These are phyloP conservation scores for Lodderomyces theae DNA, from an alignment of 1,139 yeast genomes.

Conservation along the genomic window DNA sequence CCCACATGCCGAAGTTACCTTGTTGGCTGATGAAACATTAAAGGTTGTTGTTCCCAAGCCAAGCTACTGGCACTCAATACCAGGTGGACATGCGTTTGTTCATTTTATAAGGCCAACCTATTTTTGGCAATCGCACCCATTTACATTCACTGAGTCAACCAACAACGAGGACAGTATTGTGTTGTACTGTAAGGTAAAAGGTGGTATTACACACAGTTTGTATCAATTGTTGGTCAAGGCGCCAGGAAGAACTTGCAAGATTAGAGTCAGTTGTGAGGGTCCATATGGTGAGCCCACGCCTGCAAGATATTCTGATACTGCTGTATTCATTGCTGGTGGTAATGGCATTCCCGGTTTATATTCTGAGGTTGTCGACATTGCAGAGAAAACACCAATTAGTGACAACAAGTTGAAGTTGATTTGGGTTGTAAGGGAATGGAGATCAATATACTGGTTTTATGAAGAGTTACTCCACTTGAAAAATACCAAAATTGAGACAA, in stretches of 20 bases:
- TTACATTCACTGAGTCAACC: slow-evolving; percentile 25
- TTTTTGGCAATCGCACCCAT: slow-evolving; percentile 48
- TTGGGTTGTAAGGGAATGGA: slow-evolving; percentile 30
- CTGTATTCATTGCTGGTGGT: slow-evolving; percentile 45
- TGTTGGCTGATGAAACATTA: slow-evolving; percentile 40
- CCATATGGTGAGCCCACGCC: slow-evolving; percentile 38
- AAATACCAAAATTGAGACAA: slow-evolving; percentile 25
- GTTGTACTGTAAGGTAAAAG: slow-evolving; percentile 35
- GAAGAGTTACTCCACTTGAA: slow-evolving; percentile 29
- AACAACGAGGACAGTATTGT: slow-evolving; percentile 18
- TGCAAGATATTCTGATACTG: slow-evolving; percentile 28
- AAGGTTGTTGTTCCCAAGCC: slow-evolving; percentile 43
- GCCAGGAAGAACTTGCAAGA: slow-evolving; percentile 26
- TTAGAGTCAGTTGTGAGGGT: slow-evolving; percentile 41
- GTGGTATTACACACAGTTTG: slow-evolving; percentile 36
- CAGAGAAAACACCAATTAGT: slow-evolving; percentile 6
- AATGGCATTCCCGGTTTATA: slow-evolving; percentile 45
- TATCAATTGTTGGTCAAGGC: slow-evolving; percentile 27
- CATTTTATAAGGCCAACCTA: slow-evolving; percentile 38
- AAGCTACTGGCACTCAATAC: slow-evolving; percentile 39
- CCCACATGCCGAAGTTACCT: slow-evolving; percentile 33
- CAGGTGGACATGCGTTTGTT: slow-evolving; percentile 54
- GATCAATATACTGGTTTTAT: slow-evolving; percentile 33
- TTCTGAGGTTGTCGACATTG: slow-evolving; percentile 34
- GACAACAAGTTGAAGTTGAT: slow-evolving; percentile 6